phyloP scores from a whole-genome alignment of 2,329 filamentous ascomycete genomes.

The Trichoderma gracile region DNA sequence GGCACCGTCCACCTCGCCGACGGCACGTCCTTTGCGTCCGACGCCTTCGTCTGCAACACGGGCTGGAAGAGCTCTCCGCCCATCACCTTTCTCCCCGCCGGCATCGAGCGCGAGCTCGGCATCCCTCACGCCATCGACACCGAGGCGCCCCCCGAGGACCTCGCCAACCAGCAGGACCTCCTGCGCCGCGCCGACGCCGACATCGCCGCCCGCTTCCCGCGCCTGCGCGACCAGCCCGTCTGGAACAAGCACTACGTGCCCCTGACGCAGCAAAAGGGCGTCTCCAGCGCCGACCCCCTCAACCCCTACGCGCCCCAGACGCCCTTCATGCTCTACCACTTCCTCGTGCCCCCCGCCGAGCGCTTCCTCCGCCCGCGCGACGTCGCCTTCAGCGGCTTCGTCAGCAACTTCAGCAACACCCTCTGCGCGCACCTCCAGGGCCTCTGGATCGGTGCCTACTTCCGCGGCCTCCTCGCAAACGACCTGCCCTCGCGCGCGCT shows the following conservation, averaged over 20 bases:
- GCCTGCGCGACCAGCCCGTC: conserved; percentile 53
- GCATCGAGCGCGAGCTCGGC: conserved; percentile 50
- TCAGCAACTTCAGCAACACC: conserved; percentile 45
- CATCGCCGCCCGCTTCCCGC: conserved; percentile 55
- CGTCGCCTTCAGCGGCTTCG: conserved; percentile 47
- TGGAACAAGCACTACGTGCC: conserved; percentile 50
- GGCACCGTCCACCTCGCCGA: conserved; percentile 53
- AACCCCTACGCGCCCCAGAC: conserved; percentile 37
- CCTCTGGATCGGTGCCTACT: conserved; percentile 66
- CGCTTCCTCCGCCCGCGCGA: conserved; percentile 41
- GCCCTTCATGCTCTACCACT: conserved; percentile 48
- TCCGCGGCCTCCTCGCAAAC: conserved; percentile 41
- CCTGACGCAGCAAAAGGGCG: conserved; percentile 42
- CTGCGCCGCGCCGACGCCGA: conserved; percentile 51
- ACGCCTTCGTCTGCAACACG: conserved; percentile 57
- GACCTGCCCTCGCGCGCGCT: conserved; percentile 28
- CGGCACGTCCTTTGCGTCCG: conserved; percentile 48
- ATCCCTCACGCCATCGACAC: conserved; percentile 45
- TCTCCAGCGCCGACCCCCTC: conserved; percentile 37
- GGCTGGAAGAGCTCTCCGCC: conserved; percentile 59
- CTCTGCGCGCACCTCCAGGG: conserved; percentile 49
- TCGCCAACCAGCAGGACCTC: conserved; percentile 41
- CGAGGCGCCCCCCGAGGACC: conserved; percentile 30
- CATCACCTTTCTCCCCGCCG: conserved; percentile 52
- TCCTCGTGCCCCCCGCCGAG: conserved; percentile 45